Percentiles rank a stretch among this genome's conserved stretches.
phyloP scores from a whole-genome alignment of 139 green algal genomes.

The Picochlorum sp. region DNA sequence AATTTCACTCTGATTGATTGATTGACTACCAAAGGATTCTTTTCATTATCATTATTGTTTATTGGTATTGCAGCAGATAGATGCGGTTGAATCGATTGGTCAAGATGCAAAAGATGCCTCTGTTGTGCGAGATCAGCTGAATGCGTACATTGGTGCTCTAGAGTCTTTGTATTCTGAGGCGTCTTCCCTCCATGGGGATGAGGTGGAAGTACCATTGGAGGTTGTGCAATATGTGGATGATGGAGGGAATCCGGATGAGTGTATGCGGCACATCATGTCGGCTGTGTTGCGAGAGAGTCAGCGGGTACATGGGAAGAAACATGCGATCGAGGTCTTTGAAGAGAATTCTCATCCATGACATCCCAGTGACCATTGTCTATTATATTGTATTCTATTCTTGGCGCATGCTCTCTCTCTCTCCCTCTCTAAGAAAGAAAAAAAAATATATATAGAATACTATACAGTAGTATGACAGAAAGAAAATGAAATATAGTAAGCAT shows the following conservation, averaged over 20 bases:
- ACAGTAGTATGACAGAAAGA: no score
- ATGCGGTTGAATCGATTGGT: no score
- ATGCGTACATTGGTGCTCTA: background rate
- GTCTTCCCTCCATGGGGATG: background rate
- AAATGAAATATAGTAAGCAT: no score
- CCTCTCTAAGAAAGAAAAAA: no score
- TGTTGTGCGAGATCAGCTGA: background rate
- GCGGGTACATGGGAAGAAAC: background rate
- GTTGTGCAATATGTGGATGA: slow-evolving; percentile 7
- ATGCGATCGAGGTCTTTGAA: background rate
- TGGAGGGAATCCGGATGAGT: slow-evolving; percentile 11
- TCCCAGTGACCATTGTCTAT: background rate
- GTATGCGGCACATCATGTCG: slow-evolving; percentile 1
- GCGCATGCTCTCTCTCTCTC: no score
- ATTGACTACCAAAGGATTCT: no score
- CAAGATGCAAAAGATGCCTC: no score
- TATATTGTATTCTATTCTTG: background rate
- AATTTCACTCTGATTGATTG: no score
- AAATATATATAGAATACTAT: no score
- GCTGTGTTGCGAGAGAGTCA: background rate
- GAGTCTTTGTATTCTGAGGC: background rate
- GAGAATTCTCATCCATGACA: background rate
- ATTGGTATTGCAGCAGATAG: no score
- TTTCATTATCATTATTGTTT: no score
- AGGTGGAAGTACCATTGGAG: slow-evolving; percentile 9